phyloP scores from a whole-genome alignment of 352 stramenopile genomes.

The Globisporangium irregulare region DNA sequence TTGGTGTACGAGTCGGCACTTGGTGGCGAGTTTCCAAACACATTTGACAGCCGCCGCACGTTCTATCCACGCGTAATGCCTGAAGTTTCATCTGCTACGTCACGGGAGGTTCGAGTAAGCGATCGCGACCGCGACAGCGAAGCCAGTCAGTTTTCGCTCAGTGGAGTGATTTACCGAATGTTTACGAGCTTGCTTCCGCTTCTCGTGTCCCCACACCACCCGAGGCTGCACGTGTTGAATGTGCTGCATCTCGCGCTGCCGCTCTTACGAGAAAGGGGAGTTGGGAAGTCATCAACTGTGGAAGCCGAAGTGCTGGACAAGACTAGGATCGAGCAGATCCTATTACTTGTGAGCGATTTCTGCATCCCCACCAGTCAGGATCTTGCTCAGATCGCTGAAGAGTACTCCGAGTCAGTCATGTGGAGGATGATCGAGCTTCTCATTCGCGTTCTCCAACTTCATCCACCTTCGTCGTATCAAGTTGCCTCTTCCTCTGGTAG shows the following conservation, averaged over 20 bases:
- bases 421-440: slow-evolving; percentile 35
- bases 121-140: neutral
- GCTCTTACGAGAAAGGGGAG: slow-evolving; percentile 24
- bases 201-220: slow-evolving; percentile 38
- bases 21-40: slow-evolving; percentile 22
- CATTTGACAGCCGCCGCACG: slow-evolving; percentile 27
- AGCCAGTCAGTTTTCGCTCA: slow-evolving; percentile 32
- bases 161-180: slow-evolving; percentile 37
- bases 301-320: slow-evolving; percentile 32
- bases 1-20: slow-evolving; percentile 30
- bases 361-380: slow-evolving; percentile 20
- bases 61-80: slow-evolving; percentile 33
- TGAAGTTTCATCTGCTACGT: slow-evolving; percentile 6
- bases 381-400: neutral
- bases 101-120: neutral
- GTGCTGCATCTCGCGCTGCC: slow-evolving; percentile 35
- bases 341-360: slow-evolving; percentile 34
- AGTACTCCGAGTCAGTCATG: slow-evolving; percentile 5
- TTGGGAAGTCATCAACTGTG: neutral
- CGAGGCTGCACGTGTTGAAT: slow-evolving; percentile 59
- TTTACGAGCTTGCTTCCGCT: slow-evolving; percentile 53
- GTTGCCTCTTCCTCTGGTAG: slow-evolving; percentile 13
- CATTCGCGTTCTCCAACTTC: slow-evolving; percentile 31
- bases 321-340: slow-evolving; percentile 35
- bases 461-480: slow-evolving; percentile 29